Evolutionary conservation across 1,284 basidiomycete species (phyloP), one percentile per base, ranked within the genome.

Genomic region (Moesziomyces sp.): DNA sequence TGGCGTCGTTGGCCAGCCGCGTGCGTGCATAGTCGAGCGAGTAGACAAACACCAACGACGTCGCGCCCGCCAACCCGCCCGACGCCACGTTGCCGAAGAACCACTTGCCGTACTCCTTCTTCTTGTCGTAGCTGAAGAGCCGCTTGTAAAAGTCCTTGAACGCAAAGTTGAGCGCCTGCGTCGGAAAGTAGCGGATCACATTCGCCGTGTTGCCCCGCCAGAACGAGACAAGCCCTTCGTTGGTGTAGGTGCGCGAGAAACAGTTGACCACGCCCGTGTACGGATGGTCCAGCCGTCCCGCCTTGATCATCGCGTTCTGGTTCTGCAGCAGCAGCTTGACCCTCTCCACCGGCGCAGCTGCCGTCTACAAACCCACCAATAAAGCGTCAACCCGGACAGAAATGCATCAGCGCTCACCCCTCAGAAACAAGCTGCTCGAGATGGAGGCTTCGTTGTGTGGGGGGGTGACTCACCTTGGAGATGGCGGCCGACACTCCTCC

Each of bases 91-190:
- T 84, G 67, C 81, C 80, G 30, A 70, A 58, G 68, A 84, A 73
- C 74, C 80, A 78, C 81, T 84, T 81, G 62, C 72, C 65, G 81
- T 84, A 84, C 45, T 80, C 73, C 70, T 80, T 82, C 49, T 70
- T 60, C 82, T 83, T 83, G 68, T 77, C 76, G 51, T 82, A 79
- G 63, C 77, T 77, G 61, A 82, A 82, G 47, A 80, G 68, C 43
- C 70, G 76, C 82, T 84, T 83, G 80, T 83, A 83, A 81, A 81
- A 83, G 79, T 83, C 82, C 79, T 83, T 83, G 81, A 83, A 83
- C 60, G 79, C 79, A 47, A 83, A 83, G 80, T 83, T 83, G 40
- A 83, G 74, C 47, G 82, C 78, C 79, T 83, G 82, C 58, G 81
- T 83, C 66, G 80, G 80, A 78, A 84, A 83, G 78, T 83, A 84